phyloP scores from a whole-genome alignment of 2,329 filamentous ascomycete genomes.

The Phialophora expanda region DNA sequence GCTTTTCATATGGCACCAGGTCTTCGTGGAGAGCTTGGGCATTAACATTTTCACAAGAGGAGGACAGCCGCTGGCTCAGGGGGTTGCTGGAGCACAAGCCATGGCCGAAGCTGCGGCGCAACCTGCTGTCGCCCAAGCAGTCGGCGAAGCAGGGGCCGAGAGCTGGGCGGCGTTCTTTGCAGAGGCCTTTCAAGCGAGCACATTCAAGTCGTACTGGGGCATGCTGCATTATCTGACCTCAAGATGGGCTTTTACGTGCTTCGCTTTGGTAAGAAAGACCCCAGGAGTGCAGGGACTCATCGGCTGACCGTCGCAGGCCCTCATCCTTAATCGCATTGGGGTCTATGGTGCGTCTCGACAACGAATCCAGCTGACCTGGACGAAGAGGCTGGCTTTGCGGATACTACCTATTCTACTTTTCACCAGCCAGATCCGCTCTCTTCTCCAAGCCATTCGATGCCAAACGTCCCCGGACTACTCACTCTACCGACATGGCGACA shows the following conservation, averaged over 20 bases:
- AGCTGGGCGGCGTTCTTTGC: slow-evolving; percentile 47
- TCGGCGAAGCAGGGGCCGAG: slow-evolving; percentile 44
- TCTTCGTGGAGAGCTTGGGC: slow-evolving; percentile 39
- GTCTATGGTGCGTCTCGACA: slow-evolving; percentile 91
- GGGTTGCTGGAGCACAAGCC: slow-evolving; percentile 50
- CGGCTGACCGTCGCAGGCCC: slow-evolving; percentile 58
- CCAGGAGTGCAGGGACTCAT: slow-evolving; percentile 32
- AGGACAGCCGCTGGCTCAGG: slow-evolving; percentile 39
- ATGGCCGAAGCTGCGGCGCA: slow-evolving; percentile 47
- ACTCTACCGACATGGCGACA: slow-evolving; percentile 70
- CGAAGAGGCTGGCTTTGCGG: slow-evolving; percentile 71
- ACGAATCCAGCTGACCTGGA: slow-evolving; percentile 76
- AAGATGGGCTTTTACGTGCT: slow-evolving; percentile 87
- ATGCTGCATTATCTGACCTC: slow-evolving; percentile 90
- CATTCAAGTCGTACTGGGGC: slow-evolving; percentile 74
- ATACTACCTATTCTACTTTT: slow-evolving; percentile 73
- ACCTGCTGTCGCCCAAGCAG: slow-evolving; percentile 43
- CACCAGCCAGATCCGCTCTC: slow-evolving; percentile 66
- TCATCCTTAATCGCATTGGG: slow-evolving; percentile 86
- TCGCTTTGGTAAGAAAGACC: slow-evolving; percentile 68
- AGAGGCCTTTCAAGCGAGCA: slow-evolving; percentile 53
- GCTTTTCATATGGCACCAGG: slow-evolving; percentile 45
- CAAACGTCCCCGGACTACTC: slow-evolving; percentile 80
- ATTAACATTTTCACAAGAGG: slow-evolving; percentile 41
- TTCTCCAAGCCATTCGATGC: slow-evolving; percentile 87